Percentiles rank a stretch among this genome's conserved stretches.
These are phyloP conservation scores for Chrysanthemum makinoi DNA, from an alignment of 129 eudicot genomes.

Conservation along the genomic window DNA sequence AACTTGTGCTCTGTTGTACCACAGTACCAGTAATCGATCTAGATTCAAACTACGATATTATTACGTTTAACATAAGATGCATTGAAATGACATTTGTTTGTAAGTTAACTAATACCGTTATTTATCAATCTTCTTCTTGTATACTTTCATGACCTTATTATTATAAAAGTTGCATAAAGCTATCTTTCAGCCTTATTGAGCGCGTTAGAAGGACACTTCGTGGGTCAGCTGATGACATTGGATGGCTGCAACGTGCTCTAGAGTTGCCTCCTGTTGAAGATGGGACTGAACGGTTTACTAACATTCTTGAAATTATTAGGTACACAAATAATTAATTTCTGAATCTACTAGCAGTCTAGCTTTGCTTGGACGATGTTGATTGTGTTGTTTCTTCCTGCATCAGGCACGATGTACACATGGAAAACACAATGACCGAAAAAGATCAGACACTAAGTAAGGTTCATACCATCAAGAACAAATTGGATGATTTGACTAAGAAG, in stretches of 20 bases:
- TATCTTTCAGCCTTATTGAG: slow-evolving; percentile 63
- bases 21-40: not conserved
- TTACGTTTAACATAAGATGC: not conserved
- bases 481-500: too few relatives aligned
- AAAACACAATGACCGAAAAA: too few relatives aligned
- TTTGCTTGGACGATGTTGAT: slow-evolving; percentile 7
- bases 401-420: slow-evolving; percentile 93
- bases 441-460: too few relatives aligned
- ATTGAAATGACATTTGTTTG: not conserved
- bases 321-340: not conserved
- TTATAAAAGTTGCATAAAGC: slow-evolving; percentile 8
- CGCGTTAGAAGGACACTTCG: slow-evolving; percentile 78
- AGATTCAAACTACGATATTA: not conserved
- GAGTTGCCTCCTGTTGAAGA: slow-evolving; percentile 92
- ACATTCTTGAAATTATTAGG: slow-evolving; percentile 87
- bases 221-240: slow-evolving; percentile 95
- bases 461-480: too few relatives aligned
- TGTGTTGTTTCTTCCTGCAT: slow-evolving; percentile 23
- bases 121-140: not conserved
- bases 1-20: not conserved
- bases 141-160: not conserved
- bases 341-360: not conserved
- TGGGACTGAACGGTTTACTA: slow-evolving; percentile 82
- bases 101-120: too few relatives aligned
- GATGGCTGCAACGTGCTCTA: slow-evolving; percentile 82